These are phyloP conservation scores for Melastoma candidum DNA, from an alignment of 441 rosid species.

Conservation along the genomic window DNA sequence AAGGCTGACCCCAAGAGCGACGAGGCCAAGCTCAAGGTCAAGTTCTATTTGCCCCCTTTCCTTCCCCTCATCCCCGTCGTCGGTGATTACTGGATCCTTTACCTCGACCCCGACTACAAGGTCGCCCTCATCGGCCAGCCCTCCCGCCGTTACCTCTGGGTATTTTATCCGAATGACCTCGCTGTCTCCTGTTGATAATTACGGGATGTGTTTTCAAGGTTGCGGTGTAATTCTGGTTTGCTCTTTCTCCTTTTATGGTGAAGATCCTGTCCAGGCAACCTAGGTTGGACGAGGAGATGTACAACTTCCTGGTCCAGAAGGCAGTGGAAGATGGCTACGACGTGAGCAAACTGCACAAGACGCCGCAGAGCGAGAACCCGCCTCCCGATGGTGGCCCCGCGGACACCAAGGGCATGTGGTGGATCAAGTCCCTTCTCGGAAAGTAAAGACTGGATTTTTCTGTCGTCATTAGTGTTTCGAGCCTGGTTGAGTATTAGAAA, in stretches of 20 bases:
- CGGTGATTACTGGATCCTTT: slow-evolving; percentile 82
- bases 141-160: slow-evolving; percentile 72
- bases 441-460: slow-evolving; percentile 17
- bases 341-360: slow-evolving; percentile 62
- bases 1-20: slow-evolving; percentile 66
- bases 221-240: not conserved
- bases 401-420: slow-evolving; percentile 79
- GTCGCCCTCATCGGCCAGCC: slow-evolving; percentile 72
- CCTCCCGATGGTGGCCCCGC: slow-evolving; percentile 42
- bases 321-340: slow-evolving; percentile 61
- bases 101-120: slow-evolving; percentile 49
- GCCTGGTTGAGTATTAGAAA: no score
- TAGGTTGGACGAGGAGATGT: slow-evolving; percentile 51
- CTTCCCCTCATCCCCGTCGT: slow-evolving; percentile 65
- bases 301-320: slow-evolving; percentile 45
- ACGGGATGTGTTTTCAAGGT: not conserved
- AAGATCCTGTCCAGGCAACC: slow-evolving; percentile 66
- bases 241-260: not conserved
- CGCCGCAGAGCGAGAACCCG: slow-evolving; percentile 55
- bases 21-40: slow-evolving; percentile 91
- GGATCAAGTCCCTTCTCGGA: slow-evolving; percentile 71
- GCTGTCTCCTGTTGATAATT: not conserved
- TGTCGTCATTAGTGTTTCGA: no score
- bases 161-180: slow-evolving; percentile 2
- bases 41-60: slow-evolving; percentile 81